Evolutionary conservation across 352 stramenopile genomes (phyloP).

Genomic region (Pythium phragmiticola): DNA sequence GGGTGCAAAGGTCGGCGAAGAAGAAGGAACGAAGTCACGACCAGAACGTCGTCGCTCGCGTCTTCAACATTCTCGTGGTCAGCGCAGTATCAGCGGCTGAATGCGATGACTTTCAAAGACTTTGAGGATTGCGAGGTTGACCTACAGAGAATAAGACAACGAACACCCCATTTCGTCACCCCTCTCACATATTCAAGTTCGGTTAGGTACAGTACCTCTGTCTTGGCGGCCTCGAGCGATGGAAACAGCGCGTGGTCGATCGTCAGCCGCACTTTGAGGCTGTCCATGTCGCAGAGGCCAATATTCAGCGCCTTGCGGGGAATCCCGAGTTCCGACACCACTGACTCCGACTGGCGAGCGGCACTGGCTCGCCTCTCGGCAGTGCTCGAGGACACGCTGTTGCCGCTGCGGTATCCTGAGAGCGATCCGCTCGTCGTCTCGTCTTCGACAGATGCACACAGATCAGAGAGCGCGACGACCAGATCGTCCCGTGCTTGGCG

Average conservation of each 20-base stretch:
- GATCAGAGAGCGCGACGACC: constrained; percentile 17
- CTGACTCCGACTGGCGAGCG: constrained; percentile 18
- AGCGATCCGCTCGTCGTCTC: constrained; percentile 9
- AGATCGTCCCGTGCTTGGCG: constrained; percentile 33
- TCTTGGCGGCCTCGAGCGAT: constrained; percentile 58
- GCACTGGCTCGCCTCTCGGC: constrained; percentile 1
- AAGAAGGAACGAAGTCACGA: too few relatives aligned
- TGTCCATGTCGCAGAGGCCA: constrained; percentile 36
- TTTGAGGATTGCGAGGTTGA: constrained; percentile 68
- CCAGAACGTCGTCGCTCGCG: not conserved
- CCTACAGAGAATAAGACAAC: constrained; percentile 24
- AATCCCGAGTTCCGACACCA: not conserved
- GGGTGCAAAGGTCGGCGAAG: too few relatives aligned
- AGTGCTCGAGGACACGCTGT: not conserved
- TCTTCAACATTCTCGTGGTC: not conserved
- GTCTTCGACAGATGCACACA: constrained; percentile 1
- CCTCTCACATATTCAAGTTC: too few relatives aligned
- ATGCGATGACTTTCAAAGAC: constrained; percentile 48
- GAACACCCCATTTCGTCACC: not conserved
- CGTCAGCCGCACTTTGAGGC: constrained; percentile 57
- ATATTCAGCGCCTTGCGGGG: constrained; percentile 21
- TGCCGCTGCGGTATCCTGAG: constrained; percentile 3
- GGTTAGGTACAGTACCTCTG: constrained; percentile 37
- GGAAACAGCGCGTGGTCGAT: constrained; percentile 53
- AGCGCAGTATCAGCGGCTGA: constrained; percentile 10